These are phyloP conservation scores for Pyrenophora teres DNA, from an alignment of 2,329 filamentous ascomycete genomes.

Conservation along the genomic window DNA sequence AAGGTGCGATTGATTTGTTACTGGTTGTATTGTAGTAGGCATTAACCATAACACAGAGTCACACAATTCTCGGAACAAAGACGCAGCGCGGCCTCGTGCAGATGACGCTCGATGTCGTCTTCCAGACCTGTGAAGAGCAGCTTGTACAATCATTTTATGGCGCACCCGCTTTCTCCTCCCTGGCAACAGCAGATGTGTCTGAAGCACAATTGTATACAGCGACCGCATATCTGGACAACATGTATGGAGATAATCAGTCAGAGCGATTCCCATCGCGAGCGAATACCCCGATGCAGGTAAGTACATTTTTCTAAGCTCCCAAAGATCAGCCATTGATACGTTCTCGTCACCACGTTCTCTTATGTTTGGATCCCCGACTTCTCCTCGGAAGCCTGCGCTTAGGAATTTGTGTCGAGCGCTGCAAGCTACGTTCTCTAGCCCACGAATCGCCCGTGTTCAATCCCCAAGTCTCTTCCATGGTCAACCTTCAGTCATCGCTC, in stretches of 20 bases:
- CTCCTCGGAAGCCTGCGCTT: too few relatives aligned
- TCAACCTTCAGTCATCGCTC: slow-evolving; percentile 6
- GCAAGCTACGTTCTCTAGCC: too few relatives aligned
- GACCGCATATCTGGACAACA: slow-evolving; percentile 74
- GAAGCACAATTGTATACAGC: slow-evolving; percentile 80
- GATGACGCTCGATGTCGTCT: slow-evolving; percentile 86
- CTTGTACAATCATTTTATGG: slow-evolving; percentile 65
- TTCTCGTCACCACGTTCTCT: too few relatives aligned
- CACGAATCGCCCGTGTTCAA: background rate
- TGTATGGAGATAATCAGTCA: slow-evolving; percentile 71
- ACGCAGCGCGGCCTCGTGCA: slow-evolving; percentile 88
- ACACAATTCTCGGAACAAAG: slow-evolving; percentile 90
- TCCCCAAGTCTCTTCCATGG: slow-evolving; percentile 28
- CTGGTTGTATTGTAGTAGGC: slow-evolving; percentile 1
- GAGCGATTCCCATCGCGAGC: slow-evolving; percentile 53
- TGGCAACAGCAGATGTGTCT: slow-evolving; percentile 76
- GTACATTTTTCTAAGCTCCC: slow-evolving; percentile 15
- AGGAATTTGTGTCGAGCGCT: too few relatives aligned
- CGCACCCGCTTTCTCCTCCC: slow-evolving; percentile 70
- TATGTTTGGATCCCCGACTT: too few relatives aligned
- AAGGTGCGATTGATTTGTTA: slow-evolving; percentile 65
- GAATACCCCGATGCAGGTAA: slow-evolving; percentile 54
- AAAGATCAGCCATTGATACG: too few relatives aligned
- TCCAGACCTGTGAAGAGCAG: slow-evolving; percentile 75
- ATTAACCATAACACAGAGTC: slow-evolving; percentile 65